Conservation (phyloP, 768 basidiomycete species). For the Suillus spraguei region DNA sequence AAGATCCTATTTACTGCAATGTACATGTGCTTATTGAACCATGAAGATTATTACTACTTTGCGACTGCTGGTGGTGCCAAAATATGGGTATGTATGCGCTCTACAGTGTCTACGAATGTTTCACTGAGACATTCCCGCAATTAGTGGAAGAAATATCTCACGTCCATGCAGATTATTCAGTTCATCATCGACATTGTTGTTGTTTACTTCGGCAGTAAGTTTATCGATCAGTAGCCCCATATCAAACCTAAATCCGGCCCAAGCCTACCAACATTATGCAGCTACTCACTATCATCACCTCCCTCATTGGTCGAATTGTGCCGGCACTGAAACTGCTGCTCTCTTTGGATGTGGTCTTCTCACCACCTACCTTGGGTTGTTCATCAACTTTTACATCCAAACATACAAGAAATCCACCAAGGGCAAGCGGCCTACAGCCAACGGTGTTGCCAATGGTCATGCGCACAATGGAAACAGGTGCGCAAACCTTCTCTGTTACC, state of each 20-base stretch:
- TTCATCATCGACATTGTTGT: constrained; percentile 90
- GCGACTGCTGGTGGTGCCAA: constrained; percentile 95
- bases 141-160: constrained; percentile 99
- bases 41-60: constrained; percentile 96
- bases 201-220: constrained; percentile 95
- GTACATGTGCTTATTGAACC: not conserved
- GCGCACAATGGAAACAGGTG: constrained; percentile 39
- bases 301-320: constrained; percentile 82
- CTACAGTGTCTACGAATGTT: constrained; percentile 3
- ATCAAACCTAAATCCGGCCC: constrained; percentile 13
- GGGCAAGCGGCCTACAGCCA: constrained; percentile 33
- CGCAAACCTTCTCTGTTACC: constrained; percentile 6
- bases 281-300: constrained; percentile 58
- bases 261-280: constrained; percentile 84
- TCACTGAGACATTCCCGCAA: constrained; percentile 9
- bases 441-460: constrained; percentile 46
- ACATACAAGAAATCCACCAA: constrained; percentile 73
- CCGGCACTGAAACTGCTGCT: constrained; percentile 88
- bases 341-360: constrained; percentile 87
- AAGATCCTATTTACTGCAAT: constrained; percentile 35
- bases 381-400: constrained; percentile 93
- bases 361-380: constrained; percentile 89
- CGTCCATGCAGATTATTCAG: constrained; percentile 94
- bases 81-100: constrained; percentile 76
- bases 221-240: constrained; percentile 1